Evolutionary conservation across 2,329 filamentous ascomycete genomes (phyloP).

Genomic region (Colletotrichum horii): DNA sequence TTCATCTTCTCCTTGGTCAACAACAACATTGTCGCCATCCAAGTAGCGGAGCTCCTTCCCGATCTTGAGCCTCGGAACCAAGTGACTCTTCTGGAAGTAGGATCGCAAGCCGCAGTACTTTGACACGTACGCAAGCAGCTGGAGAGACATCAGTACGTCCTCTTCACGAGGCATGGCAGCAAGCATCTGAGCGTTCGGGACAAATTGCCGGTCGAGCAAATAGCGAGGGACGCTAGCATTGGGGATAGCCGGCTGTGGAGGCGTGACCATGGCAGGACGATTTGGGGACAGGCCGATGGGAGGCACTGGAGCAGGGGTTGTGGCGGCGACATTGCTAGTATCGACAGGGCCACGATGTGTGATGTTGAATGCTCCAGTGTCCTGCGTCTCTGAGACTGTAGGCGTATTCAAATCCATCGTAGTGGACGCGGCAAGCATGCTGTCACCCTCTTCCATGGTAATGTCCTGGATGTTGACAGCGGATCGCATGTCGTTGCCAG

Average conservation of each 20-base stretch:
- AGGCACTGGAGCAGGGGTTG: constrained; percentile 68
- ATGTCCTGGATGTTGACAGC: constrained; percentile 87
- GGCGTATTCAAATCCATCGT: constrained; percentile 78
- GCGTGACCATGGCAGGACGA: constrained; percentile 71
- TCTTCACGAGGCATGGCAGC: constrained; percentile 96
- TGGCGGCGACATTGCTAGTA: constrained; percentile 80
- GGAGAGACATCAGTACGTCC: constrained; percentile 96
- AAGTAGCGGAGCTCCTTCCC: constrained; percentile 82
- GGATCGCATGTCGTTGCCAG: constrained; percentile 75
- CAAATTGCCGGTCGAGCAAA: constrained; percentile 74
- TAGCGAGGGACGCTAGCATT: constrained; percentile 79
- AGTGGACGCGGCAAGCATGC: constrained; percentile 73
- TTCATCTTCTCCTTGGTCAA: constrained; percentile 55
- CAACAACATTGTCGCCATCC: constrained; percentile 67
- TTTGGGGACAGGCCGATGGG: constrained; percentile 76
- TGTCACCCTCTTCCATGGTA: constrained; percentile 78
- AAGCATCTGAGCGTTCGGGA: constrained; percentile 75
- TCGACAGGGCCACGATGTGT: constrained; percentile 85
- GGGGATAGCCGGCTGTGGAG: constrained; percentile 76
- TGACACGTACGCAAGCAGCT: constrained; percentile 94
- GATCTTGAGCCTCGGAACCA: constrained; percentile 91
- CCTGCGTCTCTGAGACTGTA: constrained; percentile 82
- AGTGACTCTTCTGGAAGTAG: constrained; percentile 94
- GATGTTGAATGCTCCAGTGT: constrained; percentile 92
- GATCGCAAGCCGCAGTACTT: constrained; percentile 97